These are phyloP conservation scores for Phytophthora cactorum DNA, from an alignment of 352 stramenopile species.

Conservation along the genomic window DNA sequence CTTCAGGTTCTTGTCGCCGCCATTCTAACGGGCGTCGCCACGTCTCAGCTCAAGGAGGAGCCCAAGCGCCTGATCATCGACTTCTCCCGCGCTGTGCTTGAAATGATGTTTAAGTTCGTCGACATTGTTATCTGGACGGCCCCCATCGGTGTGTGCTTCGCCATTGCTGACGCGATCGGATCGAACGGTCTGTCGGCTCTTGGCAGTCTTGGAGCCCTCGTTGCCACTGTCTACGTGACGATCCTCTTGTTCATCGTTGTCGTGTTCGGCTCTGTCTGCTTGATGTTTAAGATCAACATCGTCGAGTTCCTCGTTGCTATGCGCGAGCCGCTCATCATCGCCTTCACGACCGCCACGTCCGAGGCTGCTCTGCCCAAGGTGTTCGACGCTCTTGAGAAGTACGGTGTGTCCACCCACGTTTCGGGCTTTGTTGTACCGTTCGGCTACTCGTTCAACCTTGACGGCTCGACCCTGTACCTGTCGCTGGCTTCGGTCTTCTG, in stretches of 20 bases:
- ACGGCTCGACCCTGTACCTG: conserved; percentile 61
- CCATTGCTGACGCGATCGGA: conserved; percentile 55
- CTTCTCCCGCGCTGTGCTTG: conserved; percentile 49
- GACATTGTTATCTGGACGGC: conserved; percentile 73
- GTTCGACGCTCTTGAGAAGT: conserved; percentile 60
- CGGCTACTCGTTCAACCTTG: conserved; percentile 74
- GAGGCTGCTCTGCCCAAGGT: conserved; percentile 65
- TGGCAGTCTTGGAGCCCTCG: conserved; percentile 43
- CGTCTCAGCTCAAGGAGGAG: conserved; percentile 36
- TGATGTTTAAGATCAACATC: conserved; percentile 56
- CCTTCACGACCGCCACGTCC: conserved; percentile 65
- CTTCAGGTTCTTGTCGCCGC: conserved; percentile 62
- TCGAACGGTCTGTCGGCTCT: conserved; percentile 55
- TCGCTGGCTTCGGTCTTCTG: conserved; percentile 60
- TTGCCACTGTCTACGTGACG: conserved; percentile 54
- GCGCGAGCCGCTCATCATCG: conserved; percentile 61
- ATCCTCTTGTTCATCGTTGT: conserved; percentile 58
- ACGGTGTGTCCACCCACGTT: conserved; percentile 58
- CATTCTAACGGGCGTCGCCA: conserved; percentile 51
- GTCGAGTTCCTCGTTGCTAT: conserved; percentile 56
- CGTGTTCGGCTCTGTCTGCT: conserved; percentile 47
- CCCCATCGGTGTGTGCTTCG: conserved; percentile 64
- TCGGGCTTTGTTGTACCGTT: conserved; percentile 64
- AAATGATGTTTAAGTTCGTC: conserved; percentile 78
- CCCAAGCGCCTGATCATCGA: conserved; percentile 56